Percentiles rank a stretch among this genome's conserved stretches.
These are phyloP conservation scores for Suhomyces pyralidae DNA, from an alignment of 805 yeast species.

Conservation along the genomic window DNA sequence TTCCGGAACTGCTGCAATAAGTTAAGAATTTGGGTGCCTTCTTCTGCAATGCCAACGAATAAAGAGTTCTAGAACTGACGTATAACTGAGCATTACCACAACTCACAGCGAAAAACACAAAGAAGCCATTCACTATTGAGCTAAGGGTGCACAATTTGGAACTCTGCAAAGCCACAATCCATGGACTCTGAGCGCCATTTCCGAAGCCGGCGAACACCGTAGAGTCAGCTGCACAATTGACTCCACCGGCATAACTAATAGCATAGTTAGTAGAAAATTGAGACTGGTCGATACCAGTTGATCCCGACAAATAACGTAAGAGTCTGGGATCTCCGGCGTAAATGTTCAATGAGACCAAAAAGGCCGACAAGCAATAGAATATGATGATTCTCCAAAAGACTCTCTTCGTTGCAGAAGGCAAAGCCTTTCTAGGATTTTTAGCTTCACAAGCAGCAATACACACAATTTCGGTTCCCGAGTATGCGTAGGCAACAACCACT, in stretches of 20 bases:
- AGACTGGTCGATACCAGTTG: slow-evolving; percentile 23
- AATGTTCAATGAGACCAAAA: slow-evolving; percentile 67
- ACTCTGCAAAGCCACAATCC: slow-evolving; percentile 44
- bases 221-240: slow-evolving; percentile 24
- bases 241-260: slow-evolving; percentile 34
- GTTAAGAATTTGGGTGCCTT: slow-evolving; percentile 62
- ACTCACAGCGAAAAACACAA: slow-evolving; percentile 45
- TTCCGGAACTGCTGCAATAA: slow-evolving; percentile 60
- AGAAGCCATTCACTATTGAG: slow-evolving; percentile 41
- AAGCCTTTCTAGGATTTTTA: slow-evolving; percentile 70
- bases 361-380: slow-evolving; percentile 63
- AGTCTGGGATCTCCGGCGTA: slow-evolving; percentile 78
- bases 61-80: slow-evolving; percentile 41
- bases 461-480: slow-evolving; percentile 79
- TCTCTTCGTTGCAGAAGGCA: slow-evolving; percentile 73
- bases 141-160: slow-evolving; percentile 35
- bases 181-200: slow-evolving; percentile 44
- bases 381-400: slow-evolving; percentile 69
- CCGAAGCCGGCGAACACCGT: slow-evolving; percentile 32
- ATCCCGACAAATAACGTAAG: slow-evolving; percentile 49
- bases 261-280: slow-evolving; percentile 27
- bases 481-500: slow-evolving; percentile 67
- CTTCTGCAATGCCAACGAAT: slow-evolving; percentile 45
- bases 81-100: slow-evolving; percentile 46
- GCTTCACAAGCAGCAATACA: slow-evolving; percentile 85